phyloP scores from a whole-genome alignment of 805 yeast genomes.

The Debaryomyces maramus region DNA sequence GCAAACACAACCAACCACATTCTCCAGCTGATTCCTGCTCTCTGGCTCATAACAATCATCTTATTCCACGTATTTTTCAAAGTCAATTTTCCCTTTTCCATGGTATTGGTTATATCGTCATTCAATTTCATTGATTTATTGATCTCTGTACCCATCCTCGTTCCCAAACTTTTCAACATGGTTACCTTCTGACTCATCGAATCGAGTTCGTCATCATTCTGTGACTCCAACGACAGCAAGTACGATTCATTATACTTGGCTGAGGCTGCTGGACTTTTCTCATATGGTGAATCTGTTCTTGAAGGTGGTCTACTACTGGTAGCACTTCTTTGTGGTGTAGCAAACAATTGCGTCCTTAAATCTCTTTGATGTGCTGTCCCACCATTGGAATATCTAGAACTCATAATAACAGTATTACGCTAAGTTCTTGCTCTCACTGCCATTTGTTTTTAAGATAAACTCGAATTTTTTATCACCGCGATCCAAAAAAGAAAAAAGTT shows the following conservation, averaged over 20 bases:
- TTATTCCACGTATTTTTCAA: conserved; percentile 43
- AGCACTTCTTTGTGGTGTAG: conserved; percentile 19
- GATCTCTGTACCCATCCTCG: conserved; percentile 45
- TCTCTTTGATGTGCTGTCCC: conserved; percentile 44
- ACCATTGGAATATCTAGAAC: conserved; percentile 27
- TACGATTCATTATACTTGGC: conserved; percentile 44
- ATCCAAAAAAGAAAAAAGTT: too few relatives aligned
- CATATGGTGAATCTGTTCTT: conserved; percentile 42
- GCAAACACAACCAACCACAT: conserved; percentile 45
- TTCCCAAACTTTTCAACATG: conserved; percentile 41
- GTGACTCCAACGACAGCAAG: conserved; percentile 44
- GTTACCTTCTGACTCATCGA: conserved; percentile 42
- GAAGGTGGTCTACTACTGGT: conserved; percentile 21
- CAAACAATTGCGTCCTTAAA: conserved; percentile 41
- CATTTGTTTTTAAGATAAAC: too few relatives aligned
- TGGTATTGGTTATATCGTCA: conserved; percentile 40
- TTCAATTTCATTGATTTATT: conserved; percentile 40
- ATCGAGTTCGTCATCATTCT: conserved; percentile 43
- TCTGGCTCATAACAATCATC: conserved; percentile 46
- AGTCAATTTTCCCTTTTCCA: conserved; percentile 40
- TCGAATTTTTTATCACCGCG: too few relatives aligned
- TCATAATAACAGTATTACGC: too few relatives aligned
- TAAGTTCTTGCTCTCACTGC: too few relatives aligned
- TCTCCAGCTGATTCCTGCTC: conserved; percentile 46
- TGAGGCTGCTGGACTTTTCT: conserved; percentile 20